Conservation (phyloP, 441 rosid species). For the Adansonia grandidieri region DNA sequence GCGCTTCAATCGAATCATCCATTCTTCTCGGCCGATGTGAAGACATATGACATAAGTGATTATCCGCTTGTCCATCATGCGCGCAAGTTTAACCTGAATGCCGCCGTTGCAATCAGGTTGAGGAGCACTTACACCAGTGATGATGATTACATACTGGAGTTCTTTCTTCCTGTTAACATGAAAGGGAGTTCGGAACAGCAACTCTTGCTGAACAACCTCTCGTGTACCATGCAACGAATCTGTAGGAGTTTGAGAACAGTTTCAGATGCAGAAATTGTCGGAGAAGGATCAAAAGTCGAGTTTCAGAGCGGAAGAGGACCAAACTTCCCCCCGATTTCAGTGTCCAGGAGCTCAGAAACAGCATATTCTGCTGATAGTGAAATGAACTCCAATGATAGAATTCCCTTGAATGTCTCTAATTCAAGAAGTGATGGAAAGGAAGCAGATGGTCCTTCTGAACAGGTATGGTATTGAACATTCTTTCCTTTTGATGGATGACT, state of each 20-base stretch:
- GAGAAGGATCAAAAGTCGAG: slow-evolving; percentile 42
- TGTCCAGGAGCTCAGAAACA: slow-evolving; percentile 43
- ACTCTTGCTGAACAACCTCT: slow-evolving; percentile 76
- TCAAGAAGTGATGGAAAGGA: slow-evolving; percentile 41
- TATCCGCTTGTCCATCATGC: slow-evolving; percentile 94
- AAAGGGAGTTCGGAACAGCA: slow-evolving; percentile 83
- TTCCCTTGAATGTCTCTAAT: slow-evolving; percentile 37
- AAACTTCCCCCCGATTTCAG: slow-evolving; percentile 36
- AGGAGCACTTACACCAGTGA: slow-evolving; percentile 80
- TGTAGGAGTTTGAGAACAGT: slow-evolving; percentile 82
- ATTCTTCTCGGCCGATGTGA: slow-evolving; percentile 73
- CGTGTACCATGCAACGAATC: slow-evolving; percentile 80
- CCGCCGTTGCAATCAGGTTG: slow-evolving; percentile 87
- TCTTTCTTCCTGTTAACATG: slow-evolving; percentile 81
- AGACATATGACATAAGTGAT: slow-evolving; percentile 64
- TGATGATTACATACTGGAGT: slow-evolving; percentile 78
- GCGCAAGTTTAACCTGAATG: slow-evolving; percentile 78
- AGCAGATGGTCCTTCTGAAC: slow-evolving; percentile 46
- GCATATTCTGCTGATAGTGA: slow-evolving; percentile 37
- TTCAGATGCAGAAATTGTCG: slow-evolving; percentile 51
- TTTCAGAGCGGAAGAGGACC: slow-evolving; percentile 38
- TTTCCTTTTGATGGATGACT: slow-evolving; percentile 21
- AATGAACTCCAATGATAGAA: slow-evolving; percentile 37
- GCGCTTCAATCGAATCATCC: slow-evolving; percentile 82
- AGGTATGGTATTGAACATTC: slow-evolving; percentile 43